Percentiles rank a stretch among this genome's conserved stretches.
phyloP scores from a whole-genome alignment of 345 rosid species.

The Populus tremula region DNA sequence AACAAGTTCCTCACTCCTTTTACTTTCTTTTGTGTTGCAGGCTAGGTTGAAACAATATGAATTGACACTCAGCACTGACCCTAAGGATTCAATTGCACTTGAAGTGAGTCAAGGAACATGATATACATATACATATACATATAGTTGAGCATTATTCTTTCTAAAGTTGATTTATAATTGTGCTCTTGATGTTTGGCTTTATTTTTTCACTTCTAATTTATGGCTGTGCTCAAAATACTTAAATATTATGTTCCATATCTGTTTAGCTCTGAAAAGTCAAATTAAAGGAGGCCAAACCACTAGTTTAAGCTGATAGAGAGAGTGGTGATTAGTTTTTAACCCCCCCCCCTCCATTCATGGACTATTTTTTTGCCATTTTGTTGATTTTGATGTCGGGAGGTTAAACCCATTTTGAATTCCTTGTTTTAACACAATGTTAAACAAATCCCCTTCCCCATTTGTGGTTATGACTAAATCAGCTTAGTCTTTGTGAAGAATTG shows the following conservation, averaged over 20 bases:
- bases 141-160: not conserved
- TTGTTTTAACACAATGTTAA: too few species aligned
- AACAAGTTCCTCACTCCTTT: not conserved
- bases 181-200: not conserved
- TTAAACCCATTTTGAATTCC: too few species aligned
- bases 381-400: too few species aligned
- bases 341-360: not conserved
- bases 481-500: too few species aligned
- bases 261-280: not conserved
- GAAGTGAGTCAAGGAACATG: constrained; percentile 58
- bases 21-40: constrained; percentile 41
- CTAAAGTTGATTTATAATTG: not conserved
- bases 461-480: too few species aligned
- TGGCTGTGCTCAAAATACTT: not conserved
- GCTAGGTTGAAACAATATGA: constrained; percentile 72
- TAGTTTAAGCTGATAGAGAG: not conserved
- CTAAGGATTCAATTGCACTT: constrained; percentile 67
- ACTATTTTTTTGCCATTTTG: not conserved
- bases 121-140: not conserved
- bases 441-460: too few species aligned
- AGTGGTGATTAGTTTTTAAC: not conserved
- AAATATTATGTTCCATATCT: too few species aligned
- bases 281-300: not conserved
- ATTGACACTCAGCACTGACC: constrained; percentile 48
- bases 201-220: not conserved